Base-by-base conservation (phyloP, 495 filamentous ascomycete species). In the Ramalina intermedia region DNA sequence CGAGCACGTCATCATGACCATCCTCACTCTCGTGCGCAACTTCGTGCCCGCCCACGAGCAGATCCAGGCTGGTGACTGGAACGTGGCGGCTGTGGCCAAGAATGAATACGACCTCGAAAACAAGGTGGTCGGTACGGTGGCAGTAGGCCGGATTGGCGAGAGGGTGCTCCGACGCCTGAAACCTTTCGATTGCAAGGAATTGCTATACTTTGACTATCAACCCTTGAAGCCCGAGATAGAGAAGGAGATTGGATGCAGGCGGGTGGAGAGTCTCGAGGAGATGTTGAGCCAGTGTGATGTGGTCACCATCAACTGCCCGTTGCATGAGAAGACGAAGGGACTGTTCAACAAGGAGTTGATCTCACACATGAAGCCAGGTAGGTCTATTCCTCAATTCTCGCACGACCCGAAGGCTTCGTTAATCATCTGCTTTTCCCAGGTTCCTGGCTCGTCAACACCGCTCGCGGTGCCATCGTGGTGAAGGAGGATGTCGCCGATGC, bases 301-400 rank as follows among this genome's bases (percentile, higher is more conserved):
- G 38, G 91, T 98, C 61, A 98, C 91, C 60, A 96, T 98, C 70
- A 98, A 98, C 79, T 96, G 90, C 79, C 91, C 91, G 52, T 78
- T 98, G 54, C 91, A 98, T 71, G 91, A 96, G 76, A 93, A 91
- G 76, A 98, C 91, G 41, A 74, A 76, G 29, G 91, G 91, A 54
- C 65, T 98, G 57, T 98, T 98, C 76, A 95, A 96, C 78, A 96
- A 96, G 84, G 87, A 96, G n/a, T 76, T 98, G 53, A 94, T 98
- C 60, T 76, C 82, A 59, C 96, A 96, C 85, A 98, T 98, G 91
- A 98, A 98, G 86, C 81, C 81, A 62, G 88, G 84, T 79, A 66
- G 61, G 73, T 57, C 18, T 24, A 20, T 14, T 24, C 46, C 42
- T 35, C 43, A 33, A 41, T 21, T 20, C 43, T 12, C 24, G 42